Percentiles rank a stretch among this genome's conserved stretches.
phyloP scores from a whole-genome alignment of 2,329 filamentous ascomycete genomes.

The Aspergillus sp. region DNA sequence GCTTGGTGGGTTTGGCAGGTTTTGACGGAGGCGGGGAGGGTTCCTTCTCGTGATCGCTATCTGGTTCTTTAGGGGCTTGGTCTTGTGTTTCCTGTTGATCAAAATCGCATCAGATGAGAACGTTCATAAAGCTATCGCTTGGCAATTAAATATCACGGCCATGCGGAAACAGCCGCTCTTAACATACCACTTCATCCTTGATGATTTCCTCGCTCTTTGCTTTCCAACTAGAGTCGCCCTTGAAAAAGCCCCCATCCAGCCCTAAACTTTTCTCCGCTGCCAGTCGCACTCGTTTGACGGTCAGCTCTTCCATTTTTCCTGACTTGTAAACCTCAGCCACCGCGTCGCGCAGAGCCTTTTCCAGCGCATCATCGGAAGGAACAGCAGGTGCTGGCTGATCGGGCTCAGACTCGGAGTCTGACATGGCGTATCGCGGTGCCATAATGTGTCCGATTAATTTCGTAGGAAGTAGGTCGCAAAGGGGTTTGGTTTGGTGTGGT shows the following conservation, averaged over 20 bases:
- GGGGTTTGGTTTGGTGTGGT: too few species aligned
- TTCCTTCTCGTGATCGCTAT: conserved; percentile 7
- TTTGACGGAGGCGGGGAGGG: conserved; percentile 11
- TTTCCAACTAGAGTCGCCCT: conserved; percentile 51
- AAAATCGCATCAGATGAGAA: not conserved
- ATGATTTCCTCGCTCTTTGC: conserved; percentile 50
- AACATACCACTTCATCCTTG: conserved; percentile 47
- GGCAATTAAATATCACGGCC: not conserved
- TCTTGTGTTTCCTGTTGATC: conserved; percentile 28
- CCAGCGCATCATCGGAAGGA: conserved; percentile 31
- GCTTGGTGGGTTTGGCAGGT: conserved; percentile 7
- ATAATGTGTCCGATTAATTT: conserved; percentile 11
- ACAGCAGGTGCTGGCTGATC: conserved; percentile 13
- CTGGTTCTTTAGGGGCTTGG: conserved; percentile 10
- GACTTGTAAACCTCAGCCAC: conserved; percentile 31
- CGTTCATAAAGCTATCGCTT: too few species aligned
- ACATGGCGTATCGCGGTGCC: conserved; percentile 26
- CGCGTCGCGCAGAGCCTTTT: conserved; percentile 33
- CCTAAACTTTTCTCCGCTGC: conserved; percentile 49
- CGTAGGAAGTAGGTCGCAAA: not conserved
- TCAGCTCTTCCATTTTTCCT: conserved; percentile 48
- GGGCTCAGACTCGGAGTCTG: conserved; percentile 25
- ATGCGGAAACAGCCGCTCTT: not conserved
- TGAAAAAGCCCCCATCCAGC: conserved; percentile 53
- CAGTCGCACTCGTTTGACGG: conserved; percentile 52